A percentile compares a stretch with the other conserved stretches of the same genome.
Evolutionary conservation across 257 asterid species (phyloP).

Genomic region (Knoxia roxburghii): DNA sequence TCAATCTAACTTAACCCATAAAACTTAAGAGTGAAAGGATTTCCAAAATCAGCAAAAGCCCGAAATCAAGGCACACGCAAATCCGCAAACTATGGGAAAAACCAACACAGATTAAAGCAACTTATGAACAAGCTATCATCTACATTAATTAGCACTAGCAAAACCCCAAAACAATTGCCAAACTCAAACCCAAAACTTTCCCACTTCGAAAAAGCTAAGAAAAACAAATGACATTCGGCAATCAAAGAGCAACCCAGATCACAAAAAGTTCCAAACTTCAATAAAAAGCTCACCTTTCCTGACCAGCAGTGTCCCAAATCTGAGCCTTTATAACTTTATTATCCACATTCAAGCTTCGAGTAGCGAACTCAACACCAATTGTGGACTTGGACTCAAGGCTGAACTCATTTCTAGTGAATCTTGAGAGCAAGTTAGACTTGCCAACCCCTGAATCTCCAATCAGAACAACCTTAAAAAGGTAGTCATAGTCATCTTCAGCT

Average conservation of each 20-base stretch:
- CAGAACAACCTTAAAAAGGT: conserved; percentile 75
- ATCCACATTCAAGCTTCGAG: conserved; percentile 76
- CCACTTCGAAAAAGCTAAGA: background rate
- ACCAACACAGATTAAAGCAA: background rate
- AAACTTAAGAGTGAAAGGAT: background rate
- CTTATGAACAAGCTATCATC: background rate
- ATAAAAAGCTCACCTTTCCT: conserved; percentile 55
- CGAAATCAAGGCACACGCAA: background rate
- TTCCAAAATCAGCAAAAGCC: background rate
- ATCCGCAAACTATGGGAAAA: background rate
- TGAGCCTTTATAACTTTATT: conserved; percentile 80
- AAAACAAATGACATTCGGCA: conserved; percentile 7
- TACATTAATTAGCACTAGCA: background rate
- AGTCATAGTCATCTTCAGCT: conserved; percentile 86
- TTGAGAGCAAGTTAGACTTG: conserved; percentile 75
- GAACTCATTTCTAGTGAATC: conserved; percentile 85
- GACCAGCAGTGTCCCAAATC: conserved; percentile 97
- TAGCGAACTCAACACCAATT: conserved; percentile 88
- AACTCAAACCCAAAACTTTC: background rate
- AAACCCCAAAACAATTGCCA: background rate
- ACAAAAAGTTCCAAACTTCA: conserved; percentile 7
- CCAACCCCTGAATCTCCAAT: conserved; percentile 92
- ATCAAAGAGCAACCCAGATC: conserved; percentile 26
- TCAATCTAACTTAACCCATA: too few relatives aligned
- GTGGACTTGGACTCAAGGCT: conserved; percentile 85